Conservation (phyloP, 805 yeast species). For the Candida anglica region DNA sequence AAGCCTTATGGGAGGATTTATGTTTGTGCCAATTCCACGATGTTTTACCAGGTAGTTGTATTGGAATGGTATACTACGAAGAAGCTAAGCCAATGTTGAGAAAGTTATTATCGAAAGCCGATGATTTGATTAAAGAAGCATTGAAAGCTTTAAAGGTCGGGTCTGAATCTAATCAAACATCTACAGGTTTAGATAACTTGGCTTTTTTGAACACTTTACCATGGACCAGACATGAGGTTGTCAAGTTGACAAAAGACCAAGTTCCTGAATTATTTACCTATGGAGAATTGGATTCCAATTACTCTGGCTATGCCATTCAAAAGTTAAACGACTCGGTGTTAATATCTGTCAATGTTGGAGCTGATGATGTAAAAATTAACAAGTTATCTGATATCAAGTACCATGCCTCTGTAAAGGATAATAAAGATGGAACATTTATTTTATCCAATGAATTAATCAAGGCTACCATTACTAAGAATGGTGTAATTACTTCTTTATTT, state of each 20-base stretch:
- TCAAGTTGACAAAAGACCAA: slow-evolving; percentile 26
- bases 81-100: slow-evolving; percentile 80
- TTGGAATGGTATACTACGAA: slow-evolving; percentile 80
- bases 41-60: slow-evolving; percentile 96
- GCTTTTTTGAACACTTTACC: slow-evolving; percentile 53
- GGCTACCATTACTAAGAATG: slow-evolving; percentile 50
- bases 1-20: slow-evolving; percentile 81
- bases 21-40: slow-evolving; percentile 94
- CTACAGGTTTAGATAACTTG: slow-evolving; percentile 10
- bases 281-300: slow-evolving; percentile 4
- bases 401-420: slow-evolving; percentile 47
- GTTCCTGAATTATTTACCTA: no score
- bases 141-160: slow-evolving; percentile 20
- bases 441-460: slow-evolving; percentile 60
- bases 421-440: slow-evolving; percentile 38
- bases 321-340: slow-evolving; percentile 6
- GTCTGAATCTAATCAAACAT: slow-evolving; percentile 1
- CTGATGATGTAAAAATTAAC: slow-evolving; percentile 15
- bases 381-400: slow-evolving; percentile 22
- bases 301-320: slow-evolving; percentile 11
- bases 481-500: slow-evolving; percentile 56
- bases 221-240: slow-evolving; percentile 55
- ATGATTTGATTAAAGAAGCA: slow-evolving; percentile 45
- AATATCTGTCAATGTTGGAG: slow-evolving; percentile 16
- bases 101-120: slow-evolving; percentile 50